Conservation (phyloP, 2,329 filamentous ascomycete genomes). For the Malbranchea cinnamomea region DNA sequence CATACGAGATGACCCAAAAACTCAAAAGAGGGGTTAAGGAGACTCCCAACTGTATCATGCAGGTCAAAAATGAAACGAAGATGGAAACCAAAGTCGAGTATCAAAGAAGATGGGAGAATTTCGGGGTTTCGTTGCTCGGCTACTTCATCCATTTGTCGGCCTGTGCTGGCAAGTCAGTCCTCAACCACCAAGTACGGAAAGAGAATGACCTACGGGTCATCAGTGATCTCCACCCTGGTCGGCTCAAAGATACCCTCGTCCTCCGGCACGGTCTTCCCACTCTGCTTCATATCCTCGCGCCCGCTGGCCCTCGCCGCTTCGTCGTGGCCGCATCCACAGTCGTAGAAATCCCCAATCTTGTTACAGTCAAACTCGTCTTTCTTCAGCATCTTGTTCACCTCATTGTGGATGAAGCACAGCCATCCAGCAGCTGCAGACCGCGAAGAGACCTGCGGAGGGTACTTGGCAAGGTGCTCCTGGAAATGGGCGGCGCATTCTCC, state of each 20-base stretch:
- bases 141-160: no score
- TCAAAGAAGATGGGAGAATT: no score
- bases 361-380: slow-evolving; percentile 50
- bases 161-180: no score
- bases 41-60: no score
- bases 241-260: slow-evolving; percentile 3
- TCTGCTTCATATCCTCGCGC: slow-evolving; percentile 3
- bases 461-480: slow-evolving; percentile 44
- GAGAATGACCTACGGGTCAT: slow-evolving; percentile 10
- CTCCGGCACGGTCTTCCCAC: slow-evolving; percentile 5
- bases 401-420: slow-evolving; percentile 53
- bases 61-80: no score
- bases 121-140: no score
- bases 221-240: slow-evolving; percentile 11
- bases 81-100: no score
- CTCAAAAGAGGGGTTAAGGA: no score
- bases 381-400: slow-evolving; percentile 46
- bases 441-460: slow-evolving; percentile 48
- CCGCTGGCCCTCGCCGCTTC: slow-evolving; percentile 19
- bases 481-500: slow-evolving; percentile 54
- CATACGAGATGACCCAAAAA: no score
- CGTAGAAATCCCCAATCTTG: slow-evolving; percentile 51
- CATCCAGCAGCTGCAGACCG: slow-evolving; percentile 48
- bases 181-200: no score
- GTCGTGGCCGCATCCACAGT: slow-evolving; percentile 49